phyloP scores from a whole-genome alignment of 2,329 filamentous ascomycete genomes.

The Nemania sp. region DNA sequence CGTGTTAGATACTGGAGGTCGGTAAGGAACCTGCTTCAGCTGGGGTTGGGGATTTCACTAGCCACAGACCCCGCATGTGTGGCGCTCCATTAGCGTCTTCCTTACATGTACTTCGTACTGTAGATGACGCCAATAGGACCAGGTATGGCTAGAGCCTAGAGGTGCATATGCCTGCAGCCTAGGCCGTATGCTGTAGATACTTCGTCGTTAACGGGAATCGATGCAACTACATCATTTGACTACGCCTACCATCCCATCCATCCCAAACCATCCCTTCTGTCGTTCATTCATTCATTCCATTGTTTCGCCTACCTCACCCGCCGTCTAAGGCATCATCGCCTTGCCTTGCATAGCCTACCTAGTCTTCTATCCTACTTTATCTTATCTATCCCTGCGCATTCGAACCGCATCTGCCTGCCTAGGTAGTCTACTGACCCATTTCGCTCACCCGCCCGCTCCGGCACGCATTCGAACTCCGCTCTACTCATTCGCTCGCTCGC shows the following conservation, averaged over 20 bases:
- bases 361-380: no score
- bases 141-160: no score
- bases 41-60: neutral
- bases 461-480: slow-evolving; percentile 4
- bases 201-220: no score
- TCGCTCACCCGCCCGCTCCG: neutral
- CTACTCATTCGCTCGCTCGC: slow-evolving; percentile 20
- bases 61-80: slow-evolving; percentile 15
- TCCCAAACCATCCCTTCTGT: no score
- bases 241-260: slow-evolving; percentile 7
- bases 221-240: no score
- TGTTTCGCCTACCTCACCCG: neutral
- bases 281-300: slow-evolving; percentile 14
- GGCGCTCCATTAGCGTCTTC: slow-evolving; percentile 3
- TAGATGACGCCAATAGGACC: slow-evolving; percentile 3
- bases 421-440: neutral
- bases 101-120: neutral
- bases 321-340: neutral
- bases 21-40: neutral
- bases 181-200: neutral
- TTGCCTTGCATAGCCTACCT: neutral
- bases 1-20: no score
- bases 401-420: neutral
- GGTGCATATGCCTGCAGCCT: slow-evolving; percentile 7
- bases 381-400: neutral